phyloP scores from a whole-genome alignment of 768 basidiomycete species.

The Amanita fuliginea region DNA sequence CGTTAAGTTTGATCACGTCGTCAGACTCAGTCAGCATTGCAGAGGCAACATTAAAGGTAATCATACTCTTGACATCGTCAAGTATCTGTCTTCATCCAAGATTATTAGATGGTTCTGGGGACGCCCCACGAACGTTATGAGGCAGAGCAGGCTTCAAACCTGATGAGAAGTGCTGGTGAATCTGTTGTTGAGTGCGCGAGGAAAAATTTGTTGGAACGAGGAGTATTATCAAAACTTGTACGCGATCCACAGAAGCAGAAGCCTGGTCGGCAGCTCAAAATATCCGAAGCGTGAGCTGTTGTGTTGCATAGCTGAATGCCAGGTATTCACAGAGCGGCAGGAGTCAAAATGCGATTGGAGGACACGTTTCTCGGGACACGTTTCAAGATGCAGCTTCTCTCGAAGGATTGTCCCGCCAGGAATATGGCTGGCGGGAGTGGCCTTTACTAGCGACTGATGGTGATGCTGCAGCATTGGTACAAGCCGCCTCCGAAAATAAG shows the following conservation, averaged over 20 bases:
- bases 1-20: constrained; percentile 15
- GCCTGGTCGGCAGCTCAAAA: constrained; percentile 67
- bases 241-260: constrained; percentile 50
- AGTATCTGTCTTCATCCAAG: not conserved
- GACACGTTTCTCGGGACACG: constrained; percentile 49
- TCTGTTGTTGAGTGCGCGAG: constrained; percentile 43
- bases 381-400: constrained; percentile 63
- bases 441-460: constrained; percentile 71
- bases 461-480: constrained; percentile 63
- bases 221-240: constrained; percentile 55
- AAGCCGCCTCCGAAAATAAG: constrained; percentile 76
- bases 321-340: constrained; percentile 20
- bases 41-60: constrained; percentile 65
- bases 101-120: constrained; percentile 64
- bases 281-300: constrained; percentile 51
- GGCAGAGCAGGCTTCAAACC: constrained; percentile 38
- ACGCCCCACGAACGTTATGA: constrained; percentile 64
- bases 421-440: constrained; percentile 64
- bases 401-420: constrained; percentile 42
- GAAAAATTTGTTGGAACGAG: constrained; percentile 48
- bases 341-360: constrained; percentile 58
- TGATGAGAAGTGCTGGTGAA: constrained; percentile 51
- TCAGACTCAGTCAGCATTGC: constrained; percentile 40
- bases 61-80: not conserved
- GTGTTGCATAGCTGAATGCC: not conserved